A percentile compares a stretch with the other conserved stretches of the same genome.
Evolutionary conservation across 2,329 filamentous ascomycete genomes (phyloP).

Genomic region (Didymella pomorum): DNA sequence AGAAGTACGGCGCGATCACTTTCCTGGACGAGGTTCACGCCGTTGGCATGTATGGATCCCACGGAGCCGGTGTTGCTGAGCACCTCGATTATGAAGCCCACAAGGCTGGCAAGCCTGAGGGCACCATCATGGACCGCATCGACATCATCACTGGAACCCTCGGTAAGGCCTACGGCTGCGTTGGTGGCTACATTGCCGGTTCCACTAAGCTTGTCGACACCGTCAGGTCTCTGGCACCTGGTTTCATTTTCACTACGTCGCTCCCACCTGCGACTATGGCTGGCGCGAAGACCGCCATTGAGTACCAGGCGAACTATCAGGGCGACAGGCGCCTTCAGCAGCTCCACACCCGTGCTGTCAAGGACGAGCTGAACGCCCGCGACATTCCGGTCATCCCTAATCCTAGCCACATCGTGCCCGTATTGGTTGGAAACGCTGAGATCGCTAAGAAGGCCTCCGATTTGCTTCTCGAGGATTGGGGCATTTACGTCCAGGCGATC

Average conservation of each 20-base stretch:
- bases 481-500: slow-evolving; percentile 98
- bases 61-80: slow-evolving; percentile 94
- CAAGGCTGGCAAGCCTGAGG: slow-evolving; percentile 73
- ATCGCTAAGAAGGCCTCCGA: slow-evolving; percentile 92
- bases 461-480: slow-evolving; percentile 85
- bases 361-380: slow-evolving; percentile 77
- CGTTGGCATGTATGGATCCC: slow-evolving; percentile 98
- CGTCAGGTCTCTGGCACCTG: slow-evolving; percentile 91
- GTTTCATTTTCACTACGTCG: slow-evolving; percentile 98
- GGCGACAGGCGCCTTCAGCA: slow-evolving; percentile 93
- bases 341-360: slow-evolving; percentile 93
- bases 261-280: slow-evolving; percentile 97
- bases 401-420: slow-evolving; percentile 93
- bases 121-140: slow-evolving; percentile 92
- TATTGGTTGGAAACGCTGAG: slow-evolving; percentile 93
- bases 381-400: slow-evolving; percentile 98
- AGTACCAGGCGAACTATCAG: slow-evolving; percentile 87
- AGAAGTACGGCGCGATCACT: slow-evolving; percentile 97
- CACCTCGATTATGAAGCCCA: slow-evolving; percentile 95
- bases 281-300: slow-evolving; percentile 87
- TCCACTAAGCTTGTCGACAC: slow-evolving; percentile 87
- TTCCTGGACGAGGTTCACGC: slow-evolving; percentile 99
- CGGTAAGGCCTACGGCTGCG: slow-evolving; percentile 96
- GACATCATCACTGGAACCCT: slow-evolving; percentile 98
- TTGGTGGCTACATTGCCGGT: slow-evolving; percentile 96